Evolutionary conservation across 352 stramenopile genomes (phyloP).

Genomic region (Phytophthora brassicae): DNA sequence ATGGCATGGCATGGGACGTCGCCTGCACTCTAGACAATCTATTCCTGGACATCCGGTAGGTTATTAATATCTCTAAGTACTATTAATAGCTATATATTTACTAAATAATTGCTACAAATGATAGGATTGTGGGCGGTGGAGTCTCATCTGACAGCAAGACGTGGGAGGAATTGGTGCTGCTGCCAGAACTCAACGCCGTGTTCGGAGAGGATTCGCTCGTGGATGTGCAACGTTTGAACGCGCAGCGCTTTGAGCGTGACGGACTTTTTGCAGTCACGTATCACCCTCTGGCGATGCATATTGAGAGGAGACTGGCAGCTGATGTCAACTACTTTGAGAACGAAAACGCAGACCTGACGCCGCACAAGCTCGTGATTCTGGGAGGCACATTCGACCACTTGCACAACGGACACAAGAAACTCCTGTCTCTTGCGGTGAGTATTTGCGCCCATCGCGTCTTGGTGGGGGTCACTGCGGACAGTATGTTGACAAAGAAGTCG

Average conservation of each 20-base stretch:
- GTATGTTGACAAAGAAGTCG: slow-evolving; percentile 80
- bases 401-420: slow-evolving; percentile 91
- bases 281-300: slow-evolving; percentile 56
- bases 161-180: slow-evolving; percentile 66
- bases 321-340: slow-evolving; percentile 82
- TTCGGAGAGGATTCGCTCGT: slow-evolving; percentile 63
- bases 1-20: slow-evolving; percentile 73
- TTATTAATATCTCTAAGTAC: not conserved
- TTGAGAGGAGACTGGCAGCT: slow-evolving; percentile 45
- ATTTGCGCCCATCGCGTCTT: slow-evolving; percentile 56
- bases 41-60: slow-evolving; percentile 64
- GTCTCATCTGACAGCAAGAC: slow-evolving; percentile 34
- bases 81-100: not conserved
- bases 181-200: slow-evolving; percentile 66
- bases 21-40: slow-evolving; percentile 52
- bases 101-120: not conserved
- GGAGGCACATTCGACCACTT: slow-evolving; percentile 91
- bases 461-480: slow-evolving; percentile 78
- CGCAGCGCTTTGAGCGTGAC: slow-evolving; percentile 56
- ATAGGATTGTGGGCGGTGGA: slow-evolving; percentile 45
- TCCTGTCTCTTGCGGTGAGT: slow-evolving; percentile 75
- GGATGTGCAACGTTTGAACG: slow-evolving; percentile 68
- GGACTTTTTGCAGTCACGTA: slow-evolving; percentile 65
- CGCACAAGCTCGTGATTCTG: slow-evolving; percentile 64
- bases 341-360: slow-evolving; percentile 50